Evolutionary conservation across 2,329 filamentous ascomycete species (phyloP), one percentile per base, ranked within the genome.

Genomic region (Fusarium sp.): DNA sequence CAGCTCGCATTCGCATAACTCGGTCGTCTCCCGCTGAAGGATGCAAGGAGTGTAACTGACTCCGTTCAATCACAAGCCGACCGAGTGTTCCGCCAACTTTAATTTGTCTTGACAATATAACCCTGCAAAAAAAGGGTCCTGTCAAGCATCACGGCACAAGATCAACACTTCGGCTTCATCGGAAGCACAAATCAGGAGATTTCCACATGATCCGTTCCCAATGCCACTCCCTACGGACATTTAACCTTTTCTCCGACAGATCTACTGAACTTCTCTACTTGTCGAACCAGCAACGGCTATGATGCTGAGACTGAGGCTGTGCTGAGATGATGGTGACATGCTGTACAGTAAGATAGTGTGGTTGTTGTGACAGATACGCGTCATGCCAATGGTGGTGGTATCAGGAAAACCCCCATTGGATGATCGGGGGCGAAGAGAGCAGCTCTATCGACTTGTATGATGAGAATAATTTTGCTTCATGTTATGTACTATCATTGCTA

Each of bases 91-190:
- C 28, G 28, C 28, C 28, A 31, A 31, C 28, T 31, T 31, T 31
- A 31, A 31, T 11, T 31, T 10, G 13, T 31, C 28, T 13, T 31
- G 10, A 31, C 26, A 28, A 31, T 10, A 31, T 10, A 31, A 13
- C 28, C 28, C 13, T 31, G 28, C 28, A 31, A 13, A 11, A 28
- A 31, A 31, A 13, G 28, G 28, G 28, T 31, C 28, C 26, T 28
- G 26, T 10, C 26, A 28, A 28, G 22, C 5, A 17, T 39, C 38
- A 33, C 26, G 13, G 22, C 26, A 43, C 20, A 18, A 18, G 22
- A 17, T 17, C 8, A 8, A 50, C 22, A 9, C 20, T 39, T 64
- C 61, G 61, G 61, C 61, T 64, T 44, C 59, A 40, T 49, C 61
- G 59, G 61, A 40, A 64, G 22, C 18, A 20, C 34, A 40, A 40